Evolutionary conservation across 1,284 basidiomycete species (phyloP), one percentile per base, ranked within the genome.

Genomic region (Cryptococcus sp.): DNA sequence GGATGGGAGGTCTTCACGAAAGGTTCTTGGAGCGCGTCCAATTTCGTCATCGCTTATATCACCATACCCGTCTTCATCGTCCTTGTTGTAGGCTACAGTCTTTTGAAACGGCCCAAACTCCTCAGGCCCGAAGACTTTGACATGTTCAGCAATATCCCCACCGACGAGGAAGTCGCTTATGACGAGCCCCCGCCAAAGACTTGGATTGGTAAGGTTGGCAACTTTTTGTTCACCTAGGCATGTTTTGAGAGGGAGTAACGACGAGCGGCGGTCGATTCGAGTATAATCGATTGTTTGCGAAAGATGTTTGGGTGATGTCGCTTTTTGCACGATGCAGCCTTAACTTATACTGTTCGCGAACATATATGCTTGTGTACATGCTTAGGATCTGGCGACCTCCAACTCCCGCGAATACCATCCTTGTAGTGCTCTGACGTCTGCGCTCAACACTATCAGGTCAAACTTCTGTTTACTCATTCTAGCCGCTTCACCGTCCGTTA

Each of bases 131-230:
- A 80, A 23, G 84, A 91, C 34, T 90, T 94, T 85, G 91, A 94
- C 78, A 91, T 95, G 56, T 79, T 89, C 54, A 86, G 83, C 43
- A 85, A 89, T 75, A 87, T 91, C 48, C 86, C 88, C 66, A 86
- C 85, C 0, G 85, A 84, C 2, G 84, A 83, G 80, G 86, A 78
- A 64, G 82, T 59, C 10, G 52, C 81, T 6, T 82, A 83, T 64
- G 86, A 89, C 54, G 89, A 91, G 40, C 83, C 83, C 7, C 84
- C 85, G n/a, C 87, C 88, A 16, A 85, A 70, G 68, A 91, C 88
- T 71, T 82, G 75, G 67, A 5, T 81, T 6, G 87, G 89, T 57
- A 84, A 84, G 26, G 50, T 65, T 4, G 52, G 55, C 45, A 67
- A 66, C 29, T 67, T 52, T 43, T 26, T 69, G 25, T 67, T 69